Conservation (phyloP, 495 filamentous ascomycete species). For the Tuber borchii region DNA sequence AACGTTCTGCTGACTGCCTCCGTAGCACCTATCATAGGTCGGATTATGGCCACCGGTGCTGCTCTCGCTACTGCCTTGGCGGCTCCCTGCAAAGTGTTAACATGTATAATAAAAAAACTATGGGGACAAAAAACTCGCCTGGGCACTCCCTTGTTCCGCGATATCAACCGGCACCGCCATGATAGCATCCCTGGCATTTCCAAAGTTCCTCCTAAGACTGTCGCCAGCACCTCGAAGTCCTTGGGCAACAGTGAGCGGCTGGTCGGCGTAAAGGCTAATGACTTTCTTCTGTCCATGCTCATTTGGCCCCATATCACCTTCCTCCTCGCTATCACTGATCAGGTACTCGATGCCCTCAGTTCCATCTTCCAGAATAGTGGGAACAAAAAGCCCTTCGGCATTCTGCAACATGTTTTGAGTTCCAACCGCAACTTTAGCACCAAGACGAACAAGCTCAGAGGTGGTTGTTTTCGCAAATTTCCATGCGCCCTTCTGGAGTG, state of each 20-base stretch:
- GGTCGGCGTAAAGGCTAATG: constrained; percentile 86
- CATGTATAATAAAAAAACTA: not conserved
- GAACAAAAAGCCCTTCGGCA: constrained; percentile 68
- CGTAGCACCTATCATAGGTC: constrained; percentile 82
- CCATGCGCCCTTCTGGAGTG: constrained; percentile 79
- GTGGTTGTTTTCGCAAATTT: constrained; percentile 89
- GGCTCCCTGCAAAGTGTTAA: constrained; percentile 50
- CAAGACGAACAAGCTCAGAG: constrained; percentile 81
- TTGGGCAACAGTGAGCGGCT: constrained; percentile 78
- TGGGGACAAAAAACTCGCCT: constrained; percentile 36
- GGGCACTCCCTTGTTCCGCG: constrained; percentile 75
- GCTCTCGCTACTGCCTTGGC: constrained; percentile 70
- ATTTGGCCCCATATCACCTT: constrained; percentile 37
- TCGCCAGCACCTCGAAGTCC: constrained; percentile 70
- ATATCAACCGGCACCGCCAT: constrained; percentile 91
- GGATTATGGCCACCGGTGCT: constrained; percentile 82
- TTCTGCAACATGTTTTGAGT: constrained; percentile 85
- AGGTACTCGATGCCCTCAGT: constrained; percentile 31
- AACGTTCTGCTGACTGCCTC: constrained; percentile 85
- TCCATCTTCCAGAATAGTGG: constrained; percentile 37
- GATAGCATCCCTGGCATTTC: constrained; percentile 78
- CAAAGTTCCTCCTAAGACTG: constrained; percentile 77
- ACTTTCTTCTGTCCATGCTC: constrained; percentile 63
- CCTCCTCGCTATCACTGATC: constrained; percentile 47
- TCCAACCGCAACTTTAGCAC: constrained; percentile 89